Conservation (phyloP, 176 grass and related monocot genomes). For the Cenchrus fungigraminus region DNA sequence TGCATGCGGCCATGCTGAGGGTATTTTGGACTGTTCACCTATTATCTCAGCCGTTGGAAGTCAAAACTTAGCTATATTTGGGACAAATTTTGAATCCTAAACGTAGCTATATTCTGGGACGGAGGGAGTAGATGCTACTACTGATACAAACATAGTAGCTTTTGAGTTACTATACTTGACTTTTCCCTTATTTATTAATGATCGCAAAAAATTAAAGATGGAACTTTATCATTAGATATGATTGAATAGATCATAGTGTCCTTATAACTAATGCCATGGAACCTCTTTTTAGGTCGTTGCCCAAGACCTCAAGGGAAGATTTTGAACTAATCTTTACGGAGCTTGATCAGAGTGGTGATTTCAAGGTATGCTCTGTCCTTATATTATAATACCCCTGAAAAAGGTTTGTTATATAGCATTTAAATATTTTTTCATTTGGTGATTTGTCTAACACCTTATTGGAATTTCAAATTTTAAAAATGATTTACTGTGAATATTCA, state of each 20-base stretch:
- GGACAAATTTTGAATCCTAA: no score
- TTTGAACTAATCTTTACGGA: slow-evolving; percentile 93
- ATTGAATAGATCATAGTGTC: slow-evolving; percentile 22
- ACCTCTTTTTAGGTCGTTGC: slow-evolving; percentile 75
- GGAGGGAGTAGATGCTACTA: neutral
- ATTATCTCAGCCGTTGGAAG: no score
- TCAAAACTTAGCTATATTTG: no score
- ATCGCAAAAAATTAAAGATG: slow-evolving; percentile 18
- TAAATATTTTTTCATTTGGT: neutral
- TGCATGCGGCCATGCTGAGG: no score
- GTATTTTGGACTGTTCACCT: no score
- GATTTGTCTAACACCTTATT: slow-evolving; percentile 25
- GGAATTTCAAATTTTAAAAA: neutral
- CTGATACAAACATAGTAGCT: neutral
- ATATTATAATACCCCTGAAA: neutral
- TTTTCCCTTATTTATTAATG: neutral
- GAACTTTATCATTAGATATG: slow-evolving; percentile 24
- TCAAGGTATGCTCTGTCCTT: slow-evolving; percentile 65
- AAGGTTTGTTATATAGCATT: neutral
- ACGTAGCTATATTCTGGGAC: no score
- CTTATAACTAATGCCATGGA: slow-evolving; percentile 35
- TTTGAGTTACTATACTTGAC: neutral
- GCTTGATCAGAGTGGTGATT: slow-evolving; percentile 96
- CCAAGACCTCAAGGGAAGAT: slow-evolving; percentile 94
- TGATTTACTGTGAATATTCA: neutral